Percentiles rank a stretch among this genome's conserved stretches.
Conservation (phyloP, 2,329 filamentous ascomycete genomes). For the Arthrobotrys conoides region DNA sequence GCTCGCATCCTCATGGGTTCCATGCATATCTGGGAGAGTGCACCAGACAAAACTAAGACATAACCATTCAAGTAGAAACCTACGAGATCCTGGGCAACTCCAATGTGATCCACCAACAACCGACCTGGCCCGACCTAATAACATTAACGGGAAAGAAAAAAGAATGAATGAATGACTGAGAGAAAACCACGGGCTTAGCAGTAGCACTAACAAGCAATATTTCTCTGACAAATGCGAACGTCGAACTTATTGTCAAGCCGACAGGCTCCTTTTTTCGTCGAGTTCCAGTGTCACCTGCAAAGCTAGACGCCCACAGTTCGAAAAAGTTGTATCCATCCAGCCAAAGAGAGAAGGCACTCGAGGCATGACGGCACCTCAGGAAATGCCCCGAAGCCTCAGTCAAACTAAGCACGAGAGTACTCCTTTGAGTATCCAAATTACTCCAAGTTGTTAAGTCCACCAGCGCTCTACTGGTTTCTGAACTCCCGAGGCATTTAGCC, state of each 20-base stretch:
- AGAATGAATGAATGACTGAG: conserved; percentile 17
- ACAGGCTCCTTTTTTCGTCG: conserved; percentile 38
- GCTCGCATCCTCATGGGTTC: conserved; percentile 49
- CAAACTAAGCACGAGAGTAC: conserved; percentile 41
- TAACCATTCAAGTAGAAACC: conserved; percentile 51
- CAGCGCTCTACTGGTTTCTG: conserved; percentile 20
- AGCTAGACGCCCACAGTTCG: conserved; percentile 48
- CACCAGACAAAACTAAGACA: conserved; percentile 58
- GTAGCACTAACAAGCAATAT: conserved; percentile 19
- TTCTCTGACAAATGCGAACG: conserved; percentile 55
- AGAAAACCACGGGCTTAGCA: conserved; percentile 15
- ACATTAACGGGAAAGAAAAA: background rate
- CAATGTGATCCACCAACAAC: conserved; percentile 50
- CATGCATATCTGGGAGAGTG: conserved; percentile 47
- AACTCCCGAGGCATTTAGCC: conserved; percentile 59
- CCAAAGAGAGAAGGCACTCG: conserved; percentile 50
- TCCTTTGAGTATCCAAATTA: conserved; percentile 54
- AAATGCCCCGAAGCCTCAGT: conserved; percentile 55
- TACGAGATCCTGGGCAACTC: conserved; percentile 48
- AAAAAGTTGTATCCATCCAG: conserved; percentile 24
- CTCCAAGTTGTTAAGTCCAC: conserved; percentile 47
- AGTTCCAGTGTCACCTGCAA: conserved; percentile 55
- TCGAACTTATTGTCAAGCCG: conserved; percentile 24
- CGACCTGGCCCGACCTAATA: conserved; percentile 34
- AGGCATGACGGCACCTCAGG: conserved; percentile 35